Percentiles rank a stretch among this genome's conserved stretches.
phyloP scores from a whole-genome alignment of 257 asterid species.

The Jacaranda mimosifolia region DNA sequence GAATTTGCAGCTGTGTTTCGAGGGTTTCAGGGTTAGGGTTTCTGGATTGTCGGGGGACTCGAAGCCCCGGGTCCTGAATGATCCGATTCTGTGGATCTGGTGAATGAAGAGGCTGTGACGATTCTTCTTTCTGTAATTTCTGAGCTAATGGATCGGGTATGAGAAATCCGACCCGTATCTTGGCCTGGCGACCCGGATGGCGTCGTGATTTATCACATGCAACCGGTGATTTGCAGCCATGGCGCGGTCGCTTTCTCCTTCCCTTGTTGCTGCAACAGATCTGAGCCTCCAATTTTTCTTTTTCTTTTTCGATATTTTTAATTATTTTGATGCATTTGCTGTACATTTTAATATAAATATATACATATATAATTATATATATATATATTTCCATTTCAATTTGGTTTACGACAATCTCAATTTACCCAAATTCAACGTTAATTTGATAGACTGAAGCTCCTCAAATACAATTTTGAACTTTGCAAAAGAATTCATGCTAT shows the following conservation, averaged over 20 bases:
- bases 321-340: too few species aligned
- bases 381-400: too few species aligned
- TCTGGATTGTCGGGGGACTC: background rate
- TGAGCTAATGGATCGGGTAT: constrained; percentile 42
- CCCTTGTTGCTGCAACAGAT: constrained; percentile 31
- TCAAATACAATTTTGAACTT: too few species aligned
- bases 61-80: background rate
- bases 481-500: too few species aligned
- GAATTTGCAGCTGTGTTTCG: background rate
- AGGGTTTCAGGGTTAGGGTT: background rate
- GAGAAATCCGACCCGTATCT: constrained; percentile 44
- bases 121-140: constrained; percentile 7
- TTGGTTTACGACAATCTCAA: too few species aligned
- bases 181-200: constrained; percentile 45
- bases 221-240: constrained; percentile 51
- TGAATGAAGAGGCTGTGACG: constrained; percentile 38
- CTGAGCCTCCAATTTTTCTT: constrained; percentile 45
- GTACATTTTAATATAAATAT: too few species aligned
- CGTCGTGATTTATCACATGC: constrained; percentile 21
- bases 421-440: too few species aligned
- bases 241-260: constrained; percentile 38
- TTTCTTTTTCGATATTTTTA: background rate
- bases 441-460: too few species aligned
- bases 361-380: too few species aligned
- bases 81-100: background rate